Base-by-base conservation (phyloP, 2,329 filamentous ascomycete species). In the Venturia oleaginea region DNA sequence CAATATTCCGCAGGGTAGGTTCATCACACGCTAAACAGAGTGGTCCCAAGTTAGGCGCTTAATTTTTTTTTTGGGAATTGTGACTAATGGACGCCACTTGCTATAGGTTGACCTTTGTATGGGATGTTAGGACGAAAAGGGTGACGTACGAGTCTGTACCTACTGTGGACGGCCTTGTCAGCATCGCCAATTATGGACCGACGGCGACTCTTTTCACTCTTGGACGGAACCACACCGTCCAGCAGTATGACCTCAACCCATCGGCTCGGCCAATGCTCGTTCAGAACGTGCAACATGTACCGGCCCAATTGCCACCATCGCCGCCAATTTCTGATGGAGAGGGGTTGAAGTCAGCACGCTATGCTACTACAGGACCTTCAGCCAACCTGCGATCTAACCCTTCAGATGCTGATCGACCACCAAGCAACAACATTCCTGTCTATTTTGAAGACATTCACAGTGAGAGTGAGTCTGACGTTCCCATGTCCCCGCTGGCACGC, bases 101-200 rank as follows among this genome's bases (percentile, higher is more conserved):
- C 51, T 63, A 68, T 67, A 80, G 92, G 64, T 90, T 96, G 81
- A 96, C 92, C 43, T 87, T 90, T 70, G 89, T 92, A 65, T 99
- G 94, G 93, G 94, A 99, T 80, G 94, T 99, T 55, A 85, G 92
- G 68, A 99, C 94, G n/a, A 97, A 97, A 74, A 88, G 96, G 72
- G 92, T 99, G 69, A 92, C 91, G 3, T 95, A 87, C 75, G 92
- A 97, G 71, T 83, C 85, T 65, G 90, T 97, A 65, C 92, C 92
- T 6, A 97, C 92, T 1, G 82, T 92, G 7, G 88, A 94, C 43
- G 86, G 88, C 68, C 84, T 97, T 65, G 84, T 85, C 67, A 93
- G 91, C 19, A 83, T 99, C 54, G 89, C 92, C 55, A 89, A 92
- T 66, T 96, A 94, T 74, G 94, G 93, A 1, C 89, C 92, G 0